Evolutionary conservation across 352 stramenopile species (phyloP).

Genomic region (Pythium aphanidermatum): DNA sequence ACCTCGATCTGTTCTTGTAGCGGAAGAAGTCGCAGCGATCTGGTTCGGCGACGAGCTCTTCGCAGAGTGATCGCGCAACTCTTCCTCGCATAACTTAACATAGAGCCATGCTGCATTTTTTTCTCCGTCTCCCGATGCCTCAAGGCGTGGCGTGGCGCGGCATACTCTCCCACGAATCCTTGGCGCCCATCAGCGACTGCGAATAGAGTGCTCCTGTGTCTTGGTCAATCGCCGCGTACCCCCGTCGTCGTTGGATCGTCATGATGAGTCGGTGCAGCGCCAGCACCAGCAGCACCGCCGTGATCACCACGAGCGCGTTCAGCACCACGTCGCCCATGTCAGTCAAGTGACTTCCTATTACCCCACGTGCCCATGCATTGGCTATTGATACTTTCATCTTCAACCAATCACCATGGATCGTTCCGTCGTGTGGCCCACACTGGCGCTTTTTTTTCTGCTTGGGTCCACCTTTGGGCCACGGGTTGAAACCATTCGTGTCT

Average conservation of each 20-base stretch:
- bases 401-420: not conserved
- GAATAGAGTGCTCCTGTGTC: constrained; percentile 66
- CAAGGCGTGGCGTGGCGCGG: constrained; percentile 11
- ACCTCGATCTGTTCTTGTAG: constrained; percentile 25
- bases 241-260: constrained; percentile 36
- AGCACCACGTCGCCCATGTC: constrained; percentile 23
- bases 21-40: constrained; percentile 41
- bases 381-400: not conserved
- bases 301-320: constrained; percentile 33
- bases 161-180: constrained; percentile 65
- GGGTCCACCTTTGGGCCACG: constrained; percentile 6
- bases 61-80: constrained; percentile 9
- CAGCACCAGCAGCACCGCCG: constrained; percentile 35
- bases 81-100: not conserved
- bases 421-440: constrained; percentile 7
- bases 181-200: constrained; percentile 43
- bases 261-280: constrained; percentile 40
- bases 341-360: too few relatives aligned
- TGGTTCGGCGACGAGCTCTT: constrained; percentile 29
- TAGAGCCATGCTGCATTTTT: constrained; percentile 1
- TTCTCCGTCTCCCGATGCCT: too few relatives aligned
- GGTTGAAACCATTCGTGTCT: too few relatives aligned
- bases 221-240: constrained; percentile 60
- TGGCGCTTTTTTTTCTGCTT: constrained; percentile 10
- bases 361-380: too few relatives aligned